These are phyloP conservation scores for Pseudonitzschia delicatissima DNA, from an alignment of 108 stramenopile genomes.

Conservation along the genomic window DNA sequence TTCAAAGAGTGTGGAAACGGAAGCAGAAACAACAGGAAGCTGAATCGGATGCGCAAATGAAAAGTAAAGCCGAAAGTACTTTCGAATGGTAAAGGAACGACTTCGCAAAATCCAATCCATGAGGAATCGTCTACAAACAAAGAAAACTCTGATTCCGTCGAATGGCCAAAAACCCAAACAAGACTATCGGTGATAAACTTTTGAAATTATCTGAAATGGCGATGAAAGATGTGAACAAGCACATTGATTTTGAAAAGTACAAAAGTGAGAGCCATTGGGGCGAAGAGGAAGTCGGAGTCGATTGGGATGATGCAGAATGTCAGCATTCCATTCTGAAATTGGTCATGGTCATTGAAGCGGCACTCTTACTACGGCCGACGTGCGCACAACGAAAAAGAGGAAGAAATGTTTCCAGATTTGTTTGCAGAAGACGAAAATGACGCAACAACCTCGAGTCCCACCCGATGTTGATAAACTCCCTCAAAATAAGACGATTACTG, in stretches of 20 bases:
- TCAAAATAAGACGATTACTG: conserved; percentile 35
- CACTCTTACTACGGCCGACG: conserved; percentile 64
- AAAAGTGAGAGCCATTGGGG: conserved; percentile 38
- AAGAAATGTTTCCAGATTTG: conserved; percentile 18
- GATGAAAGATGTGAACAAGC: conserved; percentile 54
- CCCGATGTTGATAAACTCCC: neutral
- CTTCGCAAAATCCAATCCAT: too few species aligned
- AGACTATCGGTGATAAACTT: conserved; percentile 26
- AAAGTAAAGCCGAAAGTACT: too few species aligned
- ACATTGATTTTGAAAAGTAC: conserved; percentile 60
- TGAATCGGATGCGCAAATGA: too few species aligned
- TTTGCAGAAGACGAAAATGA: neutral
- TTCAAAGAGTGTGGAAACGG: too few species aligned
- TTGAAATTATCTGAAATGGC: conserved; percentile 52
- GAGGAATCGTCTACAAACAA: too few species aligned
- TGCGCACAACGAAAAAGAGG: conserved; percentile 16
- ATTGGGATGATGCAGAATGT: conserved; percentile 67
- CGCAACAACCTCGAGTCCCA: neutral
- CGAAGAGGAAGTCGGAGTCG: conserved; percentile 34
- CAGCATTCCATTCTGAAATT: conserved; percentile 58
- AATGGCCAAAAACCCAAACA: too few species aligned
- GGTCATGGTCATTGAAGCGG: conserved; percentile 75
- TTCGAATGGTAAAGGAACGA: too few species aligned
- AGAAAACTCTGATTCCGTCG: too few species aligned
- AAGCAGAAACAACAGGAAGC: too few species aligned